Evolutionary conservation across 495 filamentous ascomycete genomes (phyloP).

Genomic region (Aspergillus sclerotioniger): DNA sequence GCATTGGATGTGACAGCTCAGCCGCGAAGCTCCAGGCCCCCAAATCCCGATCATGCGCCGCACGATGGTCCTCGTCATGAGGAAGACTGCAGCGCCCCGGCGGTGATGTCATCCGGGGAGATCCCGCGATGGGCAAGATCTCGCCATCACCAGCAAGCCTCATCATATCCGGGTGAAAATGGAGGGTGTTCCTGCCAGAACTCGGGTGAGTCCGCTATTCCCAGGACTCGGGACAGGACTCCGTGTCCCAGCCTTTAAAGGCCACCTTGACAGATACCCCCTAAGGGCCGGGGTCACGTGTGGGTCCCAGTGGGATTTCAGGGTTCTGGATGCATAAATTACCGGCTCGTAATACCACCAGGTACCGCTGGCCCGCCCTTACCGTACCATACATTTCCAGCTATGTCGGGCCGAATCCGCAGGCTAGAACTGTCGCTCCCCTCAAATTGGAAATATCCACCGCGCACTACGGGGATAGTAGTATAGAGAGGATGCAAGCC

Average conservation of each 20-base stretch:
- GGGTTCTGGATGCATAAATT: conserved; percentile 20
- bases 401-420: background rate
- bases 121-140: background rate
- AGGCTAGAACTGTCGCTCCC: background rate
- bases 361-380: background rate
- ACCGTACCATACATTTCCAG: conserved; percentile 8
- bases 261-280: conserved; percentile 21
- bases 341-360: conserved; percentile 10
- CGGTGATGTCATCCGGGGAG: background rate
- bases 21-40: background rate
- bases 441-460: background rate
- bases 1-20: conserved; percentile 5
- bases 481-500: background rate
- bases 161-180: too few relatives aligned
- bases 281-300: conserved; percentile 20
- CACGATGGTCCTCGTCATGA: conserved; percentile 2
- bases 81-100: background rate
- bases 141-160: too few relatives aligned
- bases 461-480: too few relatives aligned
- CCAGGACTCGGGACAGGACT: too few relatives aligned
- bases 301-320: conserved; percentile 8
- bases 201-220: too few relatives aligned
- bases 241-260: conserved; percentile 8
- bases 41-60: background rate
- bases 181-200: too few relatives aligned